Evolutionary conservation across 345 rosid genomes (phyloP), one percentile per base, ranked within the genome.

Genomic region (Linum lewisii): DNA sequence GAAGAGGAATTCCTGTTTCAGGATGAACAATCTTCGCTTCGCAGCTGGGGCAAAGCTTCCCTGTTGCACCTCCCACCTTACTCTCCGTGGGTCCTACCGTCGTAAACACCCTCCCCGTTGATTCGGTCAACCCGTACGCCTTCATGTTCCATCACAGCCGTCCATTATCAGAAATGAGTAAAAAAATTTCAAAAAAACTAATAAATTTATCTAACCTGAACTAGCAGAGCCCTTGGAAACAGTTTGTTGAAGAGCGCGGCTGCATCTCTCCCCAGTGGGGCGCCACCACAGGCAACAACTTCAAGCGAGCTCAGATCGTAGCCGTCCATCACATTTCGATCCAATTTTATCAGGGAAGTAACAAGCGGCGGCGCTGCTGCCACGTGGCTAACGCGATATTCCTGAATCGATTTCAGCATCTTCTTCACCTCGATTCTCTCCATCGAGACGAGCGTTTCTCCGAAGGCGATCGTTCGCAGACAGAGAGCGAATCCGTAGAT

Each of bases 71-170:
- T 0, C 59, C 32, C 0, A 67, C 73, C 38, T 26, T 59, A 15
- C 75, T 53, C 72, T 84, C 90, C 23, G 68, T 29, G 0, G 73
- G 76, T 19, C 79, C 80, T 11, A 74, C 38, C 0, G 81, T 66
- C 19, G 24, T 62, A 37, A 81, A 81, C 6, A 76, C 38, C 71
- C 81, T 29, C 2, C 69, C 81, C 4, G 82, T 72, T 29, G 84
- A 65, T 76, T 84, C 90, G 1, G 86, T 84, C 65, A 84, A 66
- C 58, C 86, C 86, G n/a, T 81, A 84, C 19, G 69, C 81, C 90
- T 83, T 62, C 67, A 60, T 16, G 13, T 44, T 6, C 18, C 9
- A 42, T 42, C 47, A 1, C 15, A 11, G 18, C 47, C 47, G 47
- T 42, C 18, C 47, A 42, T 42, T 42, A 9, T 38, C 45, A 38